Evolutionary conservation across 106 monocot species (phyloP), one percentile per base, ranked within the genome.

Genomic region (Dendrobium chrysotoxum): DNA sequence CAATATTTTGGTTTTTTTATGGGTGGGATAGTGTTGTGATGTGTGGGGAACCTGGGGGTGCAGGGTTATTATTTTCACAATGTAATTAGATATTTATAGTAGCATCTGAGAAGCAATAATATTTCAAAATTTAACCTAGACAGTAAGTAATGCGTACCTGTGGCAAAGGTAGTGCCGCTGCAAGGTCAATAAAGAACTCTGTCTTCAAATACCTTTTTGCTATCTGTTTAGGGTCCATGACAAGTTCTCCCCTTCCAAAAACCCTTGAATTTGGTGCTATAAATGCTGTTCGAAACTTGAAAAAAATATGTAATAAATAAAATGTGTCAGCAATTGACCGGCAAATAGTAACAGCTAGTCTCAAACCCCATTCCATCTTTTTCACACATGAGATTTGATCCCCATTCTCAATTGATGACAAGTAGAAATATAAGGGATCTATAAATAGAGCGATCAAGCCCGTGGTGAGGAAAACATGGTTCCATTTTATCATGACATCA

Each of bases 171-270:
- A 96, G 80, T 31, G 92, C 88, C 77, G 96, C 93, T 2, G 76
- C 83, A 4, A 93, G 58, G 55, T 96, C 93, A 28, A 94, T 80
- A n/a, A 84, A 78, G 53, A 96, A 96, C 79, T 93, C 89, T 8
- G 96, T 92, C 11, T 44, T 85, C 70, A 96, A 75, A 78, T 93
- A 96, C 75, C 87, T 84, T 77, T 80, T 65, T 4, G 90, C 86
- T 77, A 96, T 96, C 82, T 83, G 82, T 80, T 87, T 94, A 50
- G 85, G 79, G 81, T 96, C 92, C 87, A 87, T 89, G 54, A 93
- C 89, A 40, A 96, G 89, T 72, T 93, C 93, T 53, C 96, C 96
- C 76, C 96, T 80, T 15, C 96, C 96, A 78, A 96, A 94, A 25
- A 92, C 96, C 74, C 93, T 84, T 9, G 93, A 88, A 79, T 87